A percentile compares a stretch with the other conserved stretches of the same genome.
phyloP scores from a whole-genome alignment of 2,329 filamentous ascomycete genomes.

The Chrysosporium keratinophilum region DNA sequence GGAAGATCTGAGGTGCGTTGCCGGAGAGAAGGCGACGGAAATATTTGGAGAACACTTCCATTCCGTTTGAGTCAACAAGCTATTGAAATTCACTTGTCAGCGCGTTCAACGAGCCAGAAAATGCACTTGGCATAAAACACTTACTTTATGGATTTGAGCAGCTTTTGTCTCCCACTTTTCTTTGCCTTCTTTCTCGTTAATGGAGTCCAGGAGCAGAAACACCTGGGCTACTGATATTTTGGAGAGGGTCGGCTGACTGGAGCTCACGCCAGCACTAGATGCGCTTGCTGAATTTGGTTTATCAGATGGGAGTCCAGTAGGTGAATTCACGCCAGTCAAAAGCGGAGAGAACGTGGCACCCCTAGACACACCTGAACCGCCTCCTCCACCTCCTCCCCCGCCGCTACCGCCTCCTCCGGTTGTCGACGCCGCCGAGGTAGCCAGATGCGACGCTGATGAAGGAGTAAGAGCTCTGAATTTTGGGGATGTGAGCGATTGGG shows the following conservation, averaged over 20 bases:
- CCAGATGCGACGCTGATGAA: slow-evolving; percentile 46
- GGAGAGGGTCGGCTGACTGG: slow-evolving; percentile 55
- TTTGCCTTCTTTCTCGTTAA: slow-evolving; percentile 87
- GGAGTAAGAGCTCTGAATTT: slow-evolving; percentile 47
- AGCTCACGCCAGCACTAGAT: slow-evolving; percentile 34
- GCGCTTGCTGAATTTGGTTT: slow-evolving; percentile 34
- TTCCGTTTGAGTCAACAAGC: slow-evolving; percentile 95
- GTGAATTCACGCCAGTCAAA: slow-evolving; percentile 44
- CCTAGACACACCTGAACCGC: slow-evolving; percentile 46
- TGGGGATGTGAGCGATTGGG: slow-evolving; percentile 46
- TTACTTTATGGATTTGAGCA: slow-evolving; percentile 84
- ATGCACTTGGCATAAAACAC: slow-evolving; percentile 20
- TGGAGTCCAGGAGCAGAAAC: slow-evolving; percentile 82
- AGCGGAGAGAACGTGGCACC: slow-evolving; percentile 52
- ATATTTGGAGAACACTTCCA: slow-evolving; percentile 96
- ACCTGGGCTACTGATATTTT: slow-evolving; percentile 95
- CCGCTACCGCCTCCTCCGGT: slow-evolving; percentile 41
- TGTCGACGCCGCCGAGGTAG: slow-evolving; percentile 45
- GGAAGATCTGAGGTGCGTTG: slow-evolving; percentile 87
- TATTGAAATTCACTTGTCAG: slow-evolving; percentile 30
- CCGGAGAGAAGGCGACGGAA: slow-evolving; percentile 84
- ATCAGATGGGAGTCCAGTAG: slow-evolving; percentile 43
- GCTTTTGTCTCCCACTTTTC: slow-evolving; percentile 87
- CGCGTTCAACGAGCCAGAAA: slow-evolving; percentile 1
- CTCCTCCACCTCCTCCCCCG: slow-evolving; percentile 44